Conservation (phyloP, 441 rosid genomes). For the Erodium moschatum region DNA sequence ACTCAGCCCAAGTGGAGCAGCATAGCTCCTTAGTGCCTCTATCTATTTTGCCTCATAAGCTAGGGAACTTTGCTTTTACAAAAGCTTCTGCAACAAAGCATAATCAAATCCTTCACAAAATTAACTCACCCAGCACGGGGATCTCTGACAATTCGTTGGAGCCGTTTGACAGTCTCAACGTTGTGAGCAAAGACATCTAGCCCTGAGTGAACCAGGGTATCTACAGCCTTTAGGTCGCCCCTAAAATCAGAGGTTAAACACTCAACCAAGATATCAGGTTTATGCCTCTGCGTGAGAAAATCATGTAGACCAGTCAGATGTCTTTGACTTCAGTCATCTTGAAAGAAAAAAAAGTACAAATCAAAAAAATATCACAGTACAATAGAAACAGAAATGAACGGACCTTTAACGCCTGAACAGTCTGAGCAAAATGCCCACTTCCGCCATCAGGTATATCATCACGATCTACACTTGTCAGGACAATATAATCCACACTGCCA, state of each 20-base stretch:
- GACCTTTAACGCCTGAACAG: constrained; percentile 89
- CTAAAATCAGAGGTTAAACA: constrained; percentile 95
- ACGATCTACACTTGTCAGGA: constrained; percentile 92
- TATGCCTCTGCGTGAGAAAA: constrained; percentile 49
- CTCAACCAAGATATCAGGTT: constrained; percentile 89
- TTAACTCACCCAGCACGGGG: constrained; percentile 89
- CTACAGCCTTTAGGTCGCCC: constrained; percentile 87
- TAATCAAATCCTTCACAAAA: not conserved
- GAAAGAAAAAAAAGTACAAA: too few relatives aligned
- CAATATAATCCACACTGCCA: constrained; percentile 88
- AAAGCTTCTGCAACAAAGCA: too few relatives aligned
- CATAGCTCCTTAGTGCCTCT: too few relatives aligned
- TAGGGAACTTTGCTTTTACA: too few relatives aligned
- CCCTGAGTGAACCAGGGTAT: constrained; percentile 66
- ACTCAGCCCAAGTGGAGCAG: too few relatives aligned
- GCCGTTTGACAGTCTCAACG: constrained; percentile 85
- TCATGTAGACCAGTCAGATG: not conserved
- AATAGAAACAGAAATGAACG: constrained; percentile 11
- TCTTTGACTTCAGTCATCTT: not conserved
- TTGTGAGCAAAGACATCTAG: constrained; percentile 95
- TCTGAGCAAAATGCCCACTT: constrained; percentile 90
- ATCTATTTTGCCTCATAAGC: too few relatives aligned
- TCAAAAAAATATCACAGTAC: constrained; percentile 5
- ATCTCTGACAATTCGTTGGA: constrained; percentile 91
- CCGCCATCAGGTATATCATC: constrained; percentile 99